Conservation (phyloP, 176 grass and related monocot species). For the Poa annua region DNA sequence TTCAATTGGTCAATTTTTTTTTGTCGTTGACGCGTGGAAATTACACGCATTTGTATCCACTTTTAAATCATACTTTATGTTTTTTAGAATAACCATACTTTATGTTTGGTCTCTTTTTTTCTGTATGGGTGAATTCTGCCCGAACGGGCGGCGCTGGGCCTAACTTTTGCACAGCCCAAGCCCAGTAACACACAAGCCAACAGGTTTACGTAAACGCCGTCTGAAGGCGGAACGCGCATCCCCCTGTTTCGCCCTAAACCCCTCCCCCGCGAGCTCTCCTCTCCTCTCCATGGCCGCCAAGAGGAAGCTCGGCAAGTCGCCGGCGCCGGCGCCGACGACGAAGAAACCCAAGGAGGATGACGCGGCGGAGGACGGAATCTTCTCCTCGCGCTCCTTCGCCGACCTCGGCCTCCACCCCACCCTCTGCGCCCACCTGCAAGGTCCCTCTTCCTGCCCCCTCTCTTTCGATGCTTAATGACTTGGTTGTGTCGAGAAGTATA, state of each 20-base stretch:
- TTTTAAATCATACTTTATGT: no score
- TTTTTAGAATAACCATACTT: no score
- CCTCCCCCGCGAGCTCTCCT: neutral
- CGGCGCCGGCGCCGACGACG: neutral
- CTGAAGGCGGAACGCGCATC: neutral
- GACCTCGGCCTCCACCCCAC: slow-evolving; percentile 76
- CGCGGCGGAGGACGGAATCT: slow-evolving; percentile 41
- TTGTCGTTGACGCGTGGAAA: no score
- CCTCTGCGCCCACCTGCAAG: slow-evolving; percentile 85
- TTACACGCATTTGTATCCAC: no score
- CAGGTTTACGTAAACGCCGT: neutral
- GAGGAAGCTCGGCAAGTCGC: slow-evolving; percentile 47
- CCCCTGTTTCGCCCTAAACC: slow-evolving; percentile 16
- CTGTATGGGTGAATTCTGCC: no score
- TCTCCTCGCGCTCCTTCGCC: slow-evolving; percentile 69
- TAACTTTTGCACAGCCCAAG: neutral
- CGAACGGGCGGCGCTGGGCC: neutral
- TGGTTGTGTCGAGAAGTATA: neutral
- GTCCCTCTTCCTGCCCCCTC: slow-evolving; percentile 21
- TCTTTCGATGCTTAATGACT: neutral
- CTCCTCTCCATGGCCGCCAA: slow-evolving; percentile 33
- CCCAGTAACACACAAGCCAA: neutral
- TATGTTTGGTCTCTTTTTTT: no score
- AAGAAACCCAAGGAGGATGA: slow-evolving; percentile 21
- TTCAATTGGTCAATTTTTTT: no score